A percentile compares a stretch with the other conserved stretches of the same genome.
These are phyloP conservation scores for Achaetomium macrosporum DNA, from an alignment of 2,329 filamentous ascomycete species.

Conservation along the genomic window DNA sequence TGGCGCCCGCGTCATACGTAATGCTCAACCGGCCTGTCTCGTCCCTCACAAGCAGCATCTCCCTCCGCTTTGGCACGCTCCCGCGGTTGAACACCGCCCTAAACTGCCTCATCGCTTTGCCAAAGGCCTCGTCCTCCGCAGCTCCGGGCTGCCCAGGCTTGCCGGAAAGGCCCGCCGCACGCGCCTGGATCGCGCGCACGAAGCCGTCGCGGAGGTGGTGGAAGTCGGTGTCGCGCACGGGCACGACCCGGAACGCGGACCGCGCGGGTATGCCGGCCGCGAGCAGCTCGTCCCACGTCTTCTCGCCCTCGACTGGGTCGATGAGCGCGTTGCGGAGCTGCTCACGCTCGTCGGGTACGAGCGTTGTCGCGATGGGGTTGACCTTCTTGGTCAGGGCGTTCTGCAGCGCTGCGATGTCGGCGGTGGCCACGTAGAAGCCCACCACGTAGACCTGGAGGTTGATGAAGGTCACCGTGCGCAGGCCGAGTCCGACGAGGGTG, in stretches of 20 bases:
- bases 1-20: constrained; percentile 54
- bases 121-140: constrained; percentile 68
- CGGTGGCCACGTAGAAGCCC: constrained; percentile 81
- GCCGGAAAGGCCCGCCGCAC: constrained; percentile 38
- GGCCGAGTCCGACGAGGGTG: constrained; percentile 79
- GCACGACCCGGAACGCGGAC: constrained; percentile 75
- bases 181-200: constrained; percentile 74
- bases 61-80: constrained; percentile 72
- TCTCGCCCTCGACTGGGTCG: constrained; percentile 62
- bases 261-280: constrained; percentile 58
- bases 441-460: constrained; percentile 91
- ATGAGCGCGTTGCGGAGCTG: constrained; percentile 62
- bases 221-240: constrained; percentile 92
- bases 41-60: constrained; percentile 68
- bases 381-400: constrained; percentile 68
- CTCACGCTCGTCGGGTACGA: constrained; percentile 77
- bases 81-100: constrained; percentile 75
- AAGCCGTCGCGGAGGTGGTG: constrained; percentile 87
- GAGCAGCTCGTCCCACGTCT: constrained; percentile 69
- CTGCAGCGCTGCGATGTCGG: constrained; percentile 78
- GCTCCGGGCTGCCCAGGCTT: not conserved
- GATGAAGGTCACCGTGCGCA: constrained; percentile 84
- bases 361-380: constrained; percentile 71
- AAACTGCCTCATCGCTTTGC: constrained; percentile 67
- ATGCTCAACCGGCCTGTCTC: constrained; percentile 59